Base-by-base conservation (phyloP, 495 filamentous ascomycete species). In the Alectoria sarmentosa region DNA sequence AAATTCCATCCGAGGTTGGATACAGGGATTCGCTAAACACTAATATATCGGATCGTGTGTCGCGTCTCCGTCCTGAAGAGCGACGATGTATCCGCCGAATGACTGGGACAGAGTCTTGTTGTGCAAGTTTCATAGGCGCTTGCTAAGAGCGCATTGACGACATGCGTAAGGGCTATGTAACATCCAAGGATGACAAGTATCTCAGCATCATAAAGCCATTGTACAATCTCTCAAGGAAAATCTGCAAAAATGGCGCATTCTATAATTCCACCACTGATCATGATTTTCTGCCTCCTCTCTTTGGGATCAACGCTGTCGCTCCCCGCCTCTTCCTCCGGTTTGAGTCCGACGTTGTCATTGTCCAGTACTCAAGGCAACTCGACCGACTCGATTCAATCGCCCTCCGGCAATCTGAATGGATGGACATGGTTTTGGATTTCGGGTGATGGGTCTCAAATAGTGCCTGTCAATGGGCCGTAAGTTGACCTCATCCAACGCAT, bases 131-230 rank as follows among this genome's bases (percentile, higher is more conserved):
- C 37, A 38, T 38, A 11, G 11, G 37, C 37, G 37, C 37, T 5
- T 6, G 30, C 52, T 48, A 36, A 48, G n/a, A 41, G 58, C 38
- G 39, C 36, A 38, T 39, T 62, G 46, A 52, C 60, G 60, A 37
- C 34, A 52, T 48, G 60, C 32, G 60, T 13, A 3, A 13, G 3
- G 17, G 41, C 11, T 15, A 42, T 17, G 15, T 42, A 42, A 15
- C 3, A 17, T 42, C 11, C 15, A 13, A 17, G 15, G 41, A 42
- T 17, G 41, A 5, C 7, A 13, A 42, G 3, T 4, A 4, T 3
- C 15, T 19, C 41, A 17, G 15, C 7, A 42, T 19, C 41, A 13
- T 17, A 17, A 42, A 19, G 9, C 41, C 41, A 42, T 13, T 3
- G 4, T 13, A 19, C 9, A 13, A 13, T 15, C 17, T 42, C 41